phyloP scores from a whole-genome alignment of 257 asterid genomes.

The Penstemon newberryi region DNA sequence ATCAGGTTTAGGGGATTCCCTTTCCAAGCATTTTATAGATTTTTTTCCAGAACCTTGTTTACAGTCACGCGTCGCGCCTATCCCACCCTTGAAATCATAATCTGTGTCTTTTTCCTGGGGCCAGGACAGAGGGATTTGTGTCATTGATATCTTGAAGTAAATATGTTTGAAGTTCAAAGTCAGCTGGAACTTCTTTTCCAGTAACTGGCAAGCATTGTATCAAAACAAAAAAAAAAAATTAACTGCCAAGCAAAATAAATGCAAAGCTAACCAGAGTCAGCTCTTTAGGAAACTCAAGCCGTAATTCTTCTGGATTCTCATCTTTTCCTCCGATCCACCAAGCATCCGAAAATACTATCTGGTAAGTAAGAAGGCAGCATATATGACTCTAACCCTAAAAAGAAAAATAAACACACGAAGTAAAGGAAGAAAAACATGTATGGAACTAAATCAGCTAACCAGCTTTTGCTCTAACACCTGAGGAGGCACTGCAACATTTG shows the following conservation, averaged over 20 bases:
- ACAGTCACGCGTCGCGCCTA: slow-evolving; percentile 48
- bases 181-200: slow-evolving; percentile 23
- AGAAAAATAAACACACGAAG: slow-evolving; percentile 10
- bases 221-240: too few relatives aligned
- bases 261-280: slow-evolving; percentile 53
- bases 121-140: slow-evolving; percentile 21
- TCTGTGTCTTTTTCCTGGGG: slow-evolving; percentile 50
- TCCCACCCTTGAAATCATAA: slow-evolving; percentile 80
- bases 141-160: slow-evolving; percentile 24
- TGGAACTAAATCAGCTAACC: slow-evolving; percentile 7
- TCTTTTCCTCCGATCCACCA: slow-evolving; percentile 96
- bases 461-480: slow-evolving; percentile 15
- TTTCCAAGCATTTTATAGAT: slow-evolving; percentile 38
- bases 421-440: neutral
- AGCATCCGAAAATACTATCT: slow-evolving; percentile 92
- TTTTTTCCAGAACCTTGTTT: slow-evolving; percentile 37
- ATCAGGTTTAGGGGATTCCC: slow-evolving; percentile 44
- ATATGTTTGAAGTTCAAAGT: slow-evolving; percentile 17
- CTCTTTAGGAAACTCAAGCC: slow-evolving; percentile 71
- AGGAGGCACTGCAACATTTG: neutral
- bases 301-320: slow-evolving; percentile 80
- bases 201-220: neutral
- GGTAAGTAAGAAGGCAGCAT: slow-evolving; percentile 29
- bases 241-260: slow-evolving; percentile 22
- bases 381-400: slow-evolving; percentile 25